Base-by-base conservation (phyloP, 257 asterid species). In the Jasminum sambac region DNA sequence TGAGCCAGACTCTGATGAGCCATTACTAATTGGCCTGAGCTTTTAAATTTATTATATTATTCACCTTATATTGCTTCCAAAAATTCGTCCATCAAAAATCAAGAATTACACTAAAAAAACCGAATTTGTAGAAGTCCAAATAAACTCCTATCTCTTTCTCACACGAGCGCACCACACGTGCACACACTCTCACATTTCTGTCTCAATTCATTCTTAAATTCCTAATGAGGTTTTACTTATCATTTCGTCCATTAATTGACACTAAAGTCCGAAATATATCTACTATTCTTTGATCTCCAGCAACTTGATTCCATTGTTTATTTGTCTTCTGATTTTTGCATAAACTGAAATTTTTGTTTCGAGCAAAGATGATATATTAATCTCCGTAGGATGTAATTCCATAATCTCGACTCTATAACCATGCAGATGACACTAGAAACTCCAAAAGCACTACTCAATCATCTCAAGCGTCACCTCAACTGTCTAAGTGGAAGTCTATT, bases 401-500 rank as follows among this genome's bases (percentile, higher is more conserved):
- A 52, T 60, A 62, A 66, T 63, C 39, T 41, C 67, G 65, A 58
- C 63, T 70, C 59, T 58, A 24, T 68, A 30, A 71, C 44, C 48
- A 68, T 74, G 83, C 90, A 88, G 96, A 78, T 58, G 93, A 80
- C 44, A 76, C 67, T 48, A 85, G 73, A 80, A 82, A 85, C 74
- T 71, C 79, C 73, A 82, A 79, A 74, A 80, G 77, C 80, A 63
- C 79, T 30, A 74, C 75, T 17, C 72, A 74, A 19, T 60, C 83
- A 72, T 82, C 75, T 17, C 72, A 74, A 19, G 63, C 83, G 70
- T 82, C 95, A 71, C 77, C 95, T 76, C 96, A 81, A 72, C 87
- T 81, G 69, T 86, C 98, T 70, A 87, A 78, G 86, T 90, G 98
- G 98, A 90, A 85, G 80, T 86, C 96, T 67, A 57, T 93, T 25